A percentile compares a stretch with the other conserved stretches of the same genome.
Evolutionary conservation across 2,329 filamentous ascomycete genomes (phyloP).

Genomic region (Aspergillus melleus): DNA sequence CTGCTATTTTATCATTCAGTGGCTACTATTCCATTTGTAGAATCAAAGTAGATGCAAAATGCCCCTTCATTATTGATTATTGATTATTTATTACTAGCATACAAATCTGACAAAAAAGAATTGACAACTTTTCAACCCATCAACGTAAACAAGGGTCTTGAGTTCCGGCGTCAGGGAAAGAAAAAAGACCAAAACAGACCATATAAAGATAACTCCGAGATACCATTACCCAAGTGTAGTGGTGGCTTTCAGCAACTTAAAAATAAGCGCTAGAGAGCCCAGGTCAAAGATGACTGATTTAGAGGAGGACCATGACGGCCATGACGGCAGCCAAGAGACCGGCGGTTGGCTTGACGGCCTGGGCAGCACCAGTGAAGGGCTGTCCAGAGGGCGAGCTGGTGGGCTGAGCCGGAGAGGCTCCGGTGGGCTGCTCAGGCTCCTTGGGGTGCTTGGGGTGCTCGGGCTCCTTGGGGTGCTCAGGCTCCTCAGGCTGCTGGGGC

Average conservation of each 20-base stretch:
- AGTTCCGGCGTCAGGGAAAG: constrained; percentile 6
- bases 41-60: not conserved
- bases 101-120: constrained; percentile 8
- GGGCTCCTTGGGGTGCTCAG: not conserved
- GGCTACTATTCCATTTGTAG: not conserved
- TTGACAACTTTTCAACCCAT: constrained; percentile 4
- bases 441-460: not conserved
- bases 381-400: constrained; percentile 8
- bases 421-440: constrained; percentile 3
- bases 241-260: not conserved
- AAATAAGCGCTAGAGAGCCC: not conserved
- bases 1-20: not conserved
- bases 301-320: constrained; percentile 40
- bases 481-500: not conserved
- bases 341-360: constrained; percentile 34
- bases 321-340: constrained; percentile 40
- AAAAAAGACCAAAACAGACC: not conserved
- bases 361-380: constrained; percentile 37
- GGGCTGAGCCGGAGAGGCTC: constrained; percentile 13
- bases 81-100: not conserved
- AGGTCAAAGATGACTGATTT: constrained; percentile 18
- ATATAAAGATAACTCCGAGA: constrained; percentile 3
- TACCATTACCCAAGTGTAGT: not conserved
- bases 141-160: not conserved
- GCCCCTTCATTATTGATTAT: constrained; percentile 38